These are phyloP conservation scores for Pluteus cervinus DNA, from an alignment of 768 basidiomycete genomes.

Conservation along the genomic window DNA sequence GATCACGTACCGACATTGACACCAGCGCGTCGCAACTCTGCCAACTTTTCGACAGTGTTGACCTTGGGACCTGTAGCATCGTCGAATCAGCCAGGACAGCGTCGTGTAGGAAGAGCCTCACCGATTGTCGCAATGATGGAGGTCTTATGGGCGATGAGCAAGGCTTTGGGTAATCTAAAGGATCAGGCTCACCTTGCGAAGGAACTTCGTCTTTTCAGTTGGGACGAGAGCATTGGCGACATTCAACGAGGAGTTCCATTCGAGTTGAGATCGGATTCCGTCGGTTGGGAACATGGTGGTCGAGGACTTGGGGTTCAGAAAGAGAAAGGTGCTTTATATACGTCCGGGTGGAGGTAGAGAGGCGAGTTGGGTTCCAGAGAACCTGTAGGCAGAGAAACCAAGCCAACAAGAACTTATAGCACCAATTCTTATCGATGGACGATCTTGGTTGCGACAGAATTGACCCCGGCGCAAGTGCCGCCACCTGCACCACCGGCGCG, in stretches of 20 bases:
- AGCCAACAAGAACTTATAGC: too few relatives aligned
- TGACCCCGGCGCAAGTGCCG: too few relatives aligned
- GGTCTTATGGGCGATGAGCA: slow-evolving; percentile 48
- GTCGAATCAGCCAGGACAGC: slow-evolving; percentile 5
- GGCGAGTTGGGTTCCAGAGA: too few relatives aligned
- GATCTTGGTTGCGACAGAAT: too few relatives aligned
- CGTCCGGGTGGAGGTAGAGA: slow-evolving; percentile 14
- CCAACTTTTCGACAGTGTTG: slow-evolving; percentile 85
- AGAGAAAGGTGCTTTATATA: slow-evolving; percentile 5
- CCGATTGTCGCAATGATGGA: slow-evolving; percentile 99
- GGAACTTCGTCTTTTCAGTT: slow-evolving; percentile 75
- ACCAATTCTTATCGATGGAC: too few relatives aligned
- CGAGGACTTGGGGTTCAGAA: slow-evolving; percentile 15
- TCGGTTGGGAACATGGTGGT: slow-evolving; percentile 49
- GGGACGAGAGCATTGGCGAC: slow-evolving; percentile 66
- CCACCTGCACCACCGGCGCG: too few relatives aligned
- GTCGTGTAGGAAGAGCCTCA: slow-evolving; percentile 24
- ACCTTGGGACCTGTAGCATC: slow-evolving; percentile 76
- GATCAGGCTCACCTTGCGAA: slow-evolving; percentile 71
- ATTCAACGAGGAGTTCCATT: slow-evolving; percentile 85
- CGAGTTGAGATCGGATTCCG: slow-evolving; percentile 75
- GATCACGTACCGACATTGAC: slow-evolving; percentile 87
- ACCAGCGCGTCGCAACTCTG: slow-evolving; percentile 80
- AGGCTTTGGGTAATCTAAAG: slow-evolving; percentile 2
- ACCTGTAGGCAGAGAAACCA: too few relatives aligned